Percentiles rank a stretch among this genome's conserved stretches.
These are phyloP conservation scores for Prosopis cineraria DNA, from an alignment of 306 rosid species.

Conservation along the genomic window DNA sequence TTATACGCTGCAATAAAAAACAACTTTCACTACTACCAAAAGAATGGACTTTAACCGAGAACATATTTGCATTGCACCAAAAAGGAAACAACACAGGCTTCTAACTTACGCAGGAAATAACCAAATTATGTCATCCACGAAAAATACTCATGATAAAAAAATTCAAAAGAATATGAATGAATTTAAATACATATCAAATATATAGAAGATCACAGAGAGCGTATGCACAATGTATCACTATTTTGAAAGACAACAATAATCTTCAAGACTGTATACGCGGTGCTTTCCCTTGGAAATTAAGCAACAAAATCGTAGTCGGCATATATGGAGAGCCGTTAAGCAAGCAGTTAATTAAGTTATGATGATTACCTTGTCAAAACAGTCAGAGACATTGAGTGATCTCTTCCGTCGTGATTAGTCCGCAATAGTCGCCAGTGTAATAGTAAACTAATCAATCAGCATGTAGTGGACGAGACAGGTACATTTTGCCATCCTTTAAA, in stretches of 20 bases:
- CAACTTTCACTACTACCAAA: too few species aligned
- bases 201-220: too few species aligned
- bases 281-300: not conserved
- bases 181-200: too few species aligned
- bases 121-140: too few species aligned
- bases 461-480: not conserved
- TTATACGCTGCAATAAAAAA: too few species aligned
- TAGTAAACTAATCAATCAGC: not conserved
- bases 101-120: too few species aligned
- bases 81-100: too few species aligned
- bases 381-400: not conserved
- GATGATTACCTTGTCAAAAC: not conserved
- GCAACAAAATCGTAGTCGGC: not conserved
- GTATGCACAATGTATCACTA: too few species aligned
- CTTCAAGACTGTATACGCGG: not conserved
- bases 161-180: too few species aligned
- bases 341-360: not conserved
- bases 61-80: too few species aligned
- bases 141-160: too few species aligned
- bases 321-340: not conserved
- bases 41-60: too few species aligned
- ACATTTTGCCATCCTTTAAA: not conserved
- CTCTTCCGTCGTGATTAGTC: not conserved
- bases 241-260: not conserved
- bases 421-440: not conserved